Percentiles rank a stretch among this genome's conserved stretches.
phyloP scores from a whole-genome alignment of 495 filamentous ascomycete species.

The Penicillium macrosclerotiorum region DNA sequence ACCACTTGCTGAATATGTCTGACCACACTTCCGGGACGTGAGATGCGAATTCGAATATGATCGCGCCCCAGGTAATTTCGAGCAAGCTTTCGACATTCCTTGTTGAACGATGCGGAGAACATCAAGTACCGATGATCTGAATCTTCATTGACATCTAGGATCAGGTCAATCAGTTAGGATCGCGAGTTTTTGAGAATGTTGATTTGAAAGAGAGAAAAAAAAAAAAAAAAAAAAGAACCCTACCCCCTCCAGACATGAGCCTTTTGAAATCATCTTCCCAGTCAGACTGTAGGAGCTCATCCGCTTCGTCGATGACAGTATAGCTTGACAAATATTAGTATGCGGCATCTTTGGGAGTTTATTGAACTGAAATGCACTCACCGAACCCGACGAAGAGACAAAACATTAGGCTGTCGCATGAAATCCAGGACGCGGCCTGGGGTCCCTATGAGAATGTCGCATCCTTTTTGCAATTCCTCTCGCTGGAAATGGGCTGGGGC shows the following conservation, averaged over 20 bases:
- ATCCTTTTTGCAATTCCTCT: conserved; percentile 73
- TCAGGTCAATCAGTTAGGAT: background rate
- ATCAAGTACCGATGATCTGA: conserved; percentile 82
- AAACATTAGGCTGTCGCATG: conserved; percentile 61
- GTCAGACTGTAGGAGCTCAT: conserved; percentile 77
- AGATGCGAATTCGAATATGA: conserved; percentile 76
- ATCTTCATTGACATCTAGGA: conserved; percentile 67
- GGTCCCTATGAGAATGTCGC: conserved; percentile 84
- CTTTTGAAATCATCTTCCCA: conserved; percentile 69
- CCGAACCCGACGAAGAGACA: conserved; percentile 74
- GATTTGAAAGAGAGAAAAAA: no score
- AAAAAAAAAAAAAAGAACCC: no score
- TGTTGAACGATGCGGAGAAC: conserved; percentile 93
- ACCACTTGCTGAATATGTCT: conserved; percentile 72
- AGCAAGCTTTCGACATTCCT: conserved; percentile 70
- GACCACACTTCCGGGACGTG: conserved; percentile 78
- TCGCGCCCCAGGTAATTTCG: conserved; percentile 66
- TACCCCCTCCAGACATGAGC: conserved; percentile 77
- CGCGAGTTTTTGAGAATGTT: no score
- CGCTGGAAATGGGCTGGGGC: conserved; percentile 63
- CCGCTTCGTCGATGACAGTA: conserved; percentile 92
- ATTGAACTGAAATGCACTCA: conserved; percentile 35
- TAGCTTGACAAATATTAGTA: conserved; percentile 44
- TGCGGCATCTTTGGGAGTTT: background rate
- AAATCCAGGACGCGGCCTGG: conserved; percentile 85